Percentiles rank a stretch among this genome's conserved stretches.
These are phyloP conservation scores for Ceratopteris richardii DNA, from an alignment of 75 land plant species.

Conservation along the genomic window DNA sequence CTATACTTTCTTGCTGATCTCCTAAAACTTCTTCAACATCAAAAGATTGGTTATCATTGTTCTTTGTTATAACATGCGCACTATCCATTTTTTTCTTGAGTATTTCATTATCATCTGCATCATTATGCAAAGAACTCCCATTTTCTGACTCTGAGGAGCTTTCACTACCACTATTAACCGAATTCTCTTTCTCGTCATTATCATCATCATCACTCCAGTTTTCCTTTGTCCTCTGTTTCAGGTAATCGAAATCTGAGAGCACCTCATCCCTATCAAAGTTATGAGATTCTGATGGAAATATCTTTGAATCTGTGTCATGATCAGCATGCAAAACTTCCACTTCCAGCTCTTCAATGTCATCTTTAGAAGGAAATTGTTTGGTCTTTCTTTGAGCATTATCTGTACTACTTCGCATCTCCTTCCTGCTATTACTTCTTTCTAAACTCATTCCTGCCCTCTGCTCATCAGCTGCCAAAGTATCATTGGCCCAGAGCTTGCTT, in stretches of 20 bases:
- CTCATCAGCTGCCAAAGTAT: constrained; percentile 24
- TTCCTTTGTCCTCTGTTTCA: constrained; percentile 58
- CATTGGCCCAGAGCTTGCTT: constrained; percentile 89
- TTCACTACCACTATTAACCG: background rate
- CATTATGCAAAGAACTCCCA: background rate
- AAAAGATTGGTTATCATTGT: background rate
- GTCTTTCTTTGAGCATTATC: constrained; percentile 4
- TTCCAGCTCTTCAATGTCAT: constrained; percentile 6
- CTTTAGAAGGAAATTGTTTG: constrained; percentile 15
- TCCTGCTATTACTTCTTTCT: too few species aligned
- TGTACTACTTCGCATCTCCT: constrained; percentile 13
- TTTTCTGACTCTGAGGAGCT: constrained; percentile 4
- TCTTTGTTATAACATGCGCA: background rate
- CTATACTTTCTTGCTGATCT: constrained; percentile 17
- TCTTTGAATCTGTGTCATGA: background rate
- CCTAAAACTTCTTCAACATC: constrained; percentile 11
- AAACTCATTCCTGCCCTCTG: constrained; percentile 1
- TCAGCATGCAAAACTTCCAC: constrained; percentile 14
- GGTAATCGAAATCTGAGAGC: constrained; percentile 69
- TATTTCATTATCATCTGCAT: background rate
- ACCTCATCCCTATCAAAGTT: constrained; percentile 33
- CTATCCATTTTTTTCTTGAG: constrained; percentile 2
- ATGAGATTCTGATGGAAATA: constrained; percentile 1
- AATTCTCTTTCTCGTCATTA: constrained; percentile 15
- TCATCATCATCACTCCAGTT: constrained; percentile 54